Evolutionary conservation across 169 alveolate genomes (phyloP), one percentile per base, ranked within the genome.

Genomic region (Plasmodium billcollinsi): DNA sequence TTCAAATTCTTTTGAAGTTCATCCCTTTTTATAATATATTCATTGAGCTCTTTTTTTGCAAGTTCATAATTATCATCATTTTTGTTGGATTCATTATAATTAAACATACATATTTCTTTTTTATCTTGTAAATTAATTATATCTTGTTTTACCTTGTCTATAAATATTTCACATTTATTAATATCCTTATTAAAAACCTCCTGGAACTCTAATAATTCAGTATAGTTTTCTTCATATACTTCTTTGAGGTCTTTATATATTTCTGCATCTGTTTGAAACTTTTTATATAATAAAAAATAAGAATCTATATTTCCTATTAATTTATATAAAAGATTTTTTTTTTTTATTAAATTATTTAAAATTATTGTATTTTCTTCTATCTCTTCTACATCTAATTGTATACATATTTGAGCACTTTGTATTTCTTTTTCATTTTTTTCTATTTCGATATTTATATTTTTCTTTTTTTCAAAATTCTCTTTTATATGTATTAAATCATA

Each of bases 351-450:
- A 3, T 33, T 52, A 33, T 74, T 50, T 74, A 90, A 54, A 29
- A 73, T 15, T n/a, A 14, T 29, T 7, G 66, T 4, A 43, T 74
- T 73, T 59, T 56, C 61, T 3, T 75, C 49, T 21, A 71, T 20
- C 26, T 90, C 58, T 71, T 88, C 88, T 56, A 71, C 14, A 50
- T 86, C 50, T 71, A 65, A 62, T 72, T 93, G 72, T 45, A 78
- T 69, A 88, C 73, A 12, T 33, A 56, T 85, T 73, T 66, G 20
- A 9, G 86, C 74, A 58, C 62, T 62, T 73, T 72, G 73, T 33
- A 69, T 62, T 85, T 92, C 86, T 73, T 90, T 49, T 75, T 49
- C 74, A 72, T 72, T 65, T 61, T 62, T 59, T 65, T 56, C 73
- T 26, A 66, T 90, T 73, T 89, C 85, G 14, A 66, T 49, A 75